These are phyloP conservation scores for Geotrichum klebahnii DNA, from an alignment of 1,139 yeast species.

Conservation along the genomic window DNA sequence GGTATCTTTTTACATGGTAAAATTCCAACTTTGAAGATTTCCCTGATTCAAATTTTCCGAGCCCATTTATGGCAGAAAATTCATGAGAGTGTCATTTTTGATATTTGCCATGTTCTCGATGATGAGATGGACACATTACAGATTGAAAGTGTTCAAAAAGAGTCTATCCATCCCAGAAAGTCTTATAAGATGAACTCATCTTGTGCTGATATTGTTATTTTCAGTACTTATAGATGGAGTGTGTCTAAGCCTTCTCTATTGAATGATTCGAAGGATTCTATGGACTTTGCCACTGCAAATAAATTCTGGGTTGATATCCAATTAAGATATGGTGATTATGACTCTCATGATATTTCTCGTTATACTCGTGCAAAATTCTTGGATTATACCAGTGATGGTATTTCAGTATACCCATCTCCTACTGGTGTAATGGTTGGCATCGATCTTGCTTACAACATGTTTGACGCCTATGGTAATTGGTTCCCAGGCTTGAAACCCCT, in stretches of 20 bases:
- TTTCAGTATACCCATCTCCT: constrained; percentile 85
- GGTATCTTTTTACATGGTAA: constrained; percentile 97
- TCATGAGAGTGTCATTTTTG: constrained; percentile 92
- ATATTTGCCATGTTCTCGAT: constrained; percentile 86
- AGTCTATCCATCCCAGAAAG: constrained; percentile 93
- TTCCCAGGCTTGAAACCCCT: constrained; percentile 89
- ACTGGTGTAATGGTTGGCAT: constrained; percentile 88
- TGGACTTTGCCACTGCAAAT: constrained; percentile 49
- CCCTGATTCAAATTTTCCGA: constrained; percentile 90
- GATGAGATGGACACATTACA: constrained; percentile 79
- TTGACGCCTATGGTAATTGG: constrained; percentile 97
- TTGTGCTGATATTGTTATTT: constrained; percentile 80
- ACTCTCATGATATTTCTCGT: constrained; percentile 92
- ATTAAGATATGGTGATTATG: constrained; percentile 93
- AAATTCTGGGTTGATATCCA: constrained; percentile 96
- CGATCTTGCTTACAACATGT: constrained; percentile 93
- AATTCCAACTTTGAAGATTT: constrained; percentile 92
- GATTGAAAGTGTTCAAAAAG: constrained; percentile 82
- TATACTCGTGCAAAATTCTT: constrained; percentile 89
- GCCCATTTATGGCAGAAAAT: constrained; percentile 99
- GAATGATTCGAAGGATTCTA: constrained; percentile 43
- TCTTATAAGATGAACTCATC: constrained; percentile 97
- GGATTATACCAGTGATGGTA: constrained; percentile 86
- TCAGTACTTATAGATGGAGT: constrained; percentile 77
- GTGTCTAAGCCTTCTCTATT: constrained; percentile 79